A percentile compares a stretch with the other conserved stretches of the same genome.
Evolutionary conservation across 768 basidiomycete genomes (phyloP).

Genomic region (Suillus spraguei): DNA sequence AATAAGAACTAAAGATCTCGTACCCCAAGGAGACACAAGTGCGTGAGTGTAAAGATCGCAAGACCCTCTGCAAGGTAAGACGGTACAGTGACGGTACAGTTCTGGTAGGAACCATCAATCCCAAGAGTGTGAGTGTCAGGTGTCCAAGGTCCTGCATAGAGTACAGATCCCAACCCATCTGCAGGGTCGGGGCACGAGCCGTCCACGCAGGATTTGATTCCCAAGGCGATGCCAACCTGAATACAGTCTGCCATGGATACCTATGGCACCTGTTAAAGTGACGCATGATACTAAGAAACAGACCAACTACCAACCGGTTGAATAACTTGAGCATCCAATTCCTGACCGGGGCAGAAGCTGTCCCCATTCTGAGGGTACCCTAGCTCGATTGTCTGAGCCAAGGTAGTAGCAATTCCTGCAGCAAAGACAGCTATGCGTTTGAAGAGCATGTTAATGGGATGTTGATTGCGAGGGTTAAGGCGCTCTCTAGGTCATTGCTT

Average conservation of each 20-base stretch:
- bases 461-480: no score
- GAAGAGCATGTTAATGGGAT: no score
- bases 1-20: not conserved
- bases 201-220: conserved; percentile 22
- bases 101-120: conserved; percentile 26
- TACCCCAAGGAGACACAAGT: conserved; percentile 31
- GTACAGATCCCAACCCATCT: conserved; percentile 25
- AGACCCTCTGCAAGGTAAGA: conserved; percentile 15
- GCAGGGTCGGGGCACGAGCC: conserved; percentile 26
- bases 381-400: conserved; percentile 33
- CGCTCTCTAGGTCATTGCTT: no score
- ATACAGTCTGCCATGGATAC: conserved; percentile 19
- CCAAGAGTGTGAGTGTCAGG: conserved; percentile 21
- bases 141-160: conserved; percentile 32
- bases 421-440: no score
- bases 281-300: not conserved
- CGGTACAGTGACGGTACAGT: conserved; percentile 26
- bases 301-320: conserved; percentile 22
- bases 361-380: conserved; percentile 25
- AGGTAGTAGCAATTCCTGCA: conserved; percentile 12
- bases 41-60: conserved; percentile 33
- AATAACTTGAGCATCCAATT: conserved; percentile 23
- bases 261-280: conserved; percentile 12
- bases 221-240: conserved; percentile 36
- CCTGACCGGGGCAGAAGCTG: conserved; percentile 20